Percentiles rank a stretch among this genome's conserved stretches.
Evolutionary conservation across 2,329 filamentous ascomycete genomes (phyloP).

Genomic region (Colletotrichum chrysophilum): DNA sequence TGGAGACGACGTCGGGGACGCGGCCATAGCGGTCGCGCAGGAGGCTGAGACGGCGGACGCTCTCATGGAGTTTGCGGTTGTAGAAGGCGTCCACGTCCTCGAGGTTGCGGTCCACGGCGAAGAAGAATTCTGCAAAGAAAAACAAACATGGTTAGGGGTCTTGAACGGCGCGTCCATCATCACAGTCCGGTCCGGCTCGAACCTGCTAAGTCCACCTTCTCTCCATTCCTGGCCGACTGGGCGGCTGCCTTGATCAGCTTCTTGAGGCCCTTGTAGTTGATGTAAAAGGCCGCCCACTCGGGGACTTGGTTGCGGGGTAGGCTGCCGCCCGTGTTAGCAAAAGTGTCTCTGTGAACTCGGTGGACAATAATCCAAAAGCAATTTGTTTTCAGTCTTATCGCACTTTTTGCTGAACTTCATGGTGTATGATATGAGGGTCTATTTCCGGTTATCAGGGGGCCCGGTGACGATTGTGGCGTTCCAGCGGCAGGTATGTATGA

Average conservation of each 20-base stretch:
- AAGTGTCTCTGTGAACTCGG: neutral
- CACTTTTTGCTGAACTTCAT: constrained; percentile 72
- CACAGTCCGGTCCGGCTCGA: constrained; percentile 37
- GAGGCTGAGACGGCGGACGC: constrained; percentile 81
- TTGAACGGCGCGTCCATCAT: constrained; percentile 29
- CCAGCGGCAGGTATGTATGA: neutral
- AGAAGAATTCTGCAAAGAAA: constrained; percentile 82
- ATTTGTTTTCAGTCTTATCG: neutral
- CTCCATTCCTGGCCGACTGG: constrained; percentile 68
- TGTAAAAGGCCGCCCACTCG: constrained; percentile 84
- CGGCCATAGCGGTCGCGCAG: constrained; percentile 88
- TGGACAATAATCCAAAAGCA: neutral
- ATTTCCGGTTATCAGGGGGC: neutral
- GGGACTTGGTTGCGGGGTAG: constrained; percentile 84
- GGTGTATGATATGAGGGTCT: constrained; percentile 41
- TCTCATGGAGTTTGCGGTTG: constrained; percentile 92
- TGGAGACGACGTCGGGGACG: constrained; percentile 69
- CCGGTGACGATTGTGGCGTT: constrained; percentile 9
- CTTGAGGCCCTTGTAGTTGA: constrained; percentile 92
- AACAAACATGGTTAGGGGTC: constrained; percentile 38
- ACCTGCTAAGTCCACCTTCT: constrained; percentile 90
- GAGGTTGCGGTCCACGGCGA: constrained; percentile 93
- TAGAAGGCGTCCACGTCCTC: constrained; percentile 97
- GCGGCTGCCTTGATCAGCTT: constrained; percentile 89
- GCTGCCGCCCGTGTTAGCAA: constrained; percentile 42